Evolutionary conservation across 2,329 filamentous ascomycete species (phyloP), one percentile per base, ranked within the genome.

Genomic region (Pestalotiopsis sp.): DNA sequence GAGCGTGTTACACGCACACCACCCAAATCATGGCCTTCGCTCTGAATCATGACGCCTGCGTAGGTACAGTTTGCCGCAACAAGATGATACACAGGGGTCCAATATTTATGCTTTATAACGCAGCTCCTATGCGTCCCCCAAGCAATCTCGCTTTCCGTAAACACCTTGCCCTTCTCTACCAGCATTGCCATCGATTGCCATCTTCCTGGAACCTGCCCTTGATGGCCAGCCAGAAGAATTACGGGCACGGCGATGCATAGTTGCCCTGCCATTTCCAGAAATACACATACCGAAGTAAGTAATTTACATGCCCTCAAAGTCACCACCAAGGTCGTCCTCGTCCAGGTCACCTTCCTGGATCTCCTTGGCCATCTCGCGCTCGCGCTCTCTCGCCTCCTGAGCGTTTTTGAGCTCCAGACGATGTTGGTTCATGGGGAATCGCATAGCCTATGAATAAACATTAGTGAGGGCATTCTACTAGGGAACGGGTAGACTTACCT

Each of bases 391-490:
- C n/a, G 96, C 96, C 82, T 99, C 97, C 81, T 98, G 95, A 0
- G 96, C 96, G 76, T 97, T 98, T 88, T 98, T 98, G 67, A 99
- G 88, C 82, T 99, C 96, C 67, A 98, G 87, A 20, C 96, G 90
- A 82, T 99, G 96, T 82, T 98, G 96, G 85, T 99, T 98, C 95
- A 98, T 98, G 2, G 96, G 96, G 83, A 98, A 99, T 67, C 96
- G 91, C 96, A 99, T 99, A 31, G 96, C 95, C 93, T 95, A 11
- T n/a, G 65, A 5, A 69, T 59, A 23, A 9, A 66, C 64, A 70
- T 81, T 77, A 83, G 76, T 61, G 17, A n/a, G 1, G 7, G 45
- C 66, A 69, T 67, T 31, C 23, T 66, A 38, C 23, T n/a, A 39
- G 2, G 45, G 17, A 2, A 4, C 3, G 23, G 31, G 59, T 58